Evolutionary conservation across 1,284 basidiomycete genomes (phyloP).

Genomic region (Ceraceosorus guamensis): DNA sequence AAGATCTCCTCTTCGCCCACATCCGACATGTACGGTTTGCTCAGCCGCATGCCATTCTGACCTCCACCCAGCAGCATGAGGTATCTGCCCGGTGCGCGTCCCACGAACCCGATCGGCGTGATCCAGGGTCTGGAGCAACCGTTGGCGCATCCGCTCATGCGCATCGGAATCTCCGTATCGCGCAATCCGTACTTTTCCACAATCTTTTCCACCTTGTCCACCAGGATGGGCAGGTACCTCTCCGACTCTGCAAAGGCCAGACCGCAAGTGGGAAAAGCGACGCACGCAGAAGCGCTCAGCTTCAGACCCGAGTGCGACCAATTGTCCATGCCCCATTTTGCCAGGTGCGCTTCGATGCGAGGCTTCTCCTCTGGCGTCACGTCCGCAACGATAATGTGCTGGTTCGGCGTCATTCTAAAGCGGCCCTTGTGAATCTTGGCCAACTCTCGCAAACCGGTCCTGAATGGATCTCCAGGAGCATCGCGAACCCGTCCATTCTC

Average conservation of each 20-base stretch:
- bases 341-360: slow-evolving; percentile 70
- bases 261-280: slow-evolving; percentile 90
- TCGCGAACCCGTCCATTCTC: slow-evolving; percentile 97
- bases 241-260: slow-evolving; percentile 94
- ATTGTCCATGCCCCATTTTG: slow-evolving; percentile 86
- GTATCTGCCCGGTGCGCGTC: slow-evolving; percentile 89
- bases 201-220: slow-evolving; percentile 91
- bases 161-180: slow-evolving; percentile 90
- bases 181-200: slow-evolving; percentile 86
- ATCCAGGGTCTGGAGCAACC: slow-evolving; percentile 68
- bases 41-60: slow-evolving; percentile 82
- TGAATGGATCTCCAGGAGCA: slow-evolving; percentile 81
- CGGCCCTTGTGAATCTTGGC: slow-evolving; percentile 66
- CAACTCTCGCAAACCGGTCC: slow-evolving; percentile 84
- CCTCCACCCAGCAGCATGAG: slow-evolving; percentile 93
- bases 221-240: slow-evolving; percentile 83
- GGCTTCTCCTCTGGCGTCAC: slow-evolving; percentile 59
- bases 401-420: slow-evolving; percentile 79
- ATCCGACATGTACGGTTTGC: slow-evolving; percentile 84
- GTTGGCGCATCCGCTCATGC: slow-evolving; percentile 61
- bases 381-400: slow-evolving; percentile 85
- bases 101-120: slow-evolving; percentile 90
- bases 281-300: slow-evolving; percentile 63
- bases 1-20: slow-evolving; percentile 92
- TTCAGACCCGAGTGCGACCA: slow-evolving; percentile 71